Evolutionary conservation across 805 yeast genomes (phyloP).

Genomic region (Candida alai): DNA sequence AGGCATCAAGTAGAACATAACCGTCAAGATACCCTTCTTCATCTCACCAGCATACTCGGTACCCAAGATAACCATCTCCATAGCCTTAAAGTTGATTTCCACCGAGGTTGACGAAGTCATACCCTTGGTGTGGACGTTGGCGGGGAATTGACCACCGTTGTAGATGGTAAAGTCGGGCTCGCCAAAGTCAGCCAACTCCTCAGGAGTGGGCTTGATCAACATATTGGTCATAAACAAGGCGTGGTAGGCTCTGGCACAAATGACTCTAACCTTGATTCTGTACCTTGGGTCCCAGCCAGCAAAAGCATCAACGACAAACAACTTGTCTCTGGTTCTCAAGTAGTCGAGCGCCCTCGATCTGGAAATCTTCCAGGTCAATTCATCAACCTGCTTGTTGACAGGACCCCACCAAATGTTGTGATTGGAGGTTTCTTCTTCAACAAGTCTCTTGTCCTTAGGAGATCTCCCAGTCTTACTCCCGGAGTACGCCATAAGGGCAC

Average conservation of each 20-base stretch:
- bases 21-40: conserved; percentile 99
- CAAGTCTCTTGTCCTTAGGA: conserved; percentile 97
- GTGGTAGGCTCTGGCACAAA: conserved; percentile 98
- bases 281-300: conserved; percentile 99
- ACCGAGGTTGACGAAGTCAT: conserved; percentile 96
- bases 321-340: conserved; percentile 90
- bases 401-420: conserved; percentile 99
- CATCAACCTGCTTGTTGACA: conserved; percentile 91
- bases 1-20: conserved; percentile 98
- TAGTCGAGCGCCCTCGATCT: conserved; percentile 96
- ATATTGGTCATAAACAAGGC: conserved; percentile 97
- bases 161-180: conserved; percentile 98
- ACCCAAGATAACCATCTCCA: conserved; percentile 99
- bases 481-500: conserved; percentile 93
- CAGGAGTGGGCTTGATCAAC: conserved; percentile 91
- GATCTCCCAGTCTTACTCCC: conserved; percentile 97
- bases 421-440: conserved; percentile 83
- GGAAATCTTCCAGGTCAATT: conserved; percentile 91
- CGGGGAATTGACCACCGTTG: conserved; percentile 99
- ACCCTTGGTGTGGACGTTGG: conserved; percentile 92
- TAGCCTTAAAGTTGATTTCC: conserved; percentile 91
- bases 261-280: conserved; percentile 91
- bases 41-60: conserved; percentile 99
- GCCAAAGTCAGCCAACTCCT: conserved; percentile 85
- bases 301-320: conserved; percentile 91